Evolutionary conservation across 2,329 filamentous ascomycete species (phyloP).

Genomic region (Aspergillus awamori): DNA sequence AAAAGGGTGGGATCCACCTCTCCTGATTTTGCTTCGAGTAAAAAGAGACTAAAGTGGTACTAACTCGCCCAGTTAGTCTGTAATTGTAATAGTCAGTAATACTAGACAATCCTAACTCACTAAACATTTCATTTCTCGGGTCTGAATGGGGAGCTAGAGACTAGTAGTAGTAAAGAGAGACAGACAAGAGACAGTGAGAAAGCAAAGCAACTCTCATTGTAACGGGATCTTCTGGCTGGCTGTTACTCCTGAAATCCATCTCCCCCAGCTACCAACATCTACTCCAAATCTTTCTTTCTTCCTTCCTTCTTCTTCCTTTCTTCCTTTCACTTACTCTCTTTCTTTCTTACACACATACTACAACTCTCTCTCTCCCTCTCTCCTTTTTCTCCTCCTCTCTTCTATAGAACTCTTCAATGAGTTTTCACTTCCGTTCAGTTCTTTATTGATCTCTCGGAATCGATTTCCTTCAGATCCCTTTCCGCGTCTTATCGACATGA

Average conservation of each 20-base stretch:
- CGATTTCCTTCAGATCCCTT: neutral
- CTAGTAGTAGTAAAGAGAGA: no score
- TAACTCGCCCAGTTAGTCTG: neutral
- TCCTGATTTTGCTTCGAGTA: conserved; percentile 8
- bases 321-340: neutral
- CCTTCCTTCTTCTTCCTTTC: neutral
- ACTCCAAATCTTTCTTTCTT: neutral
- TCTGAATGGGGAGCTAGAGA: no score
- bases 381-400: neutral
- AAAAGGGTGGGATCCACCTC: conserved; percentile 7
- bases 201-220: neutral
- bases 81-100: conserved; percentile 2
- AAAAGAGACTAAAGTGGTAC: no score
- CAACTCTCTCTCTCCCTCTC: conserved; percentile 2
- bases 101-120: neutral
- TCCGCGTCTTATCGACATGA: conserved; percentile 15
- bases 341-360: neutral
- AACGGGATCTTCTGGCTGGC: neutral
- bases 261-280: conserved; percentile 1
- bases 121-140: neutral
- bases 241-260: conserved; percentile 8
- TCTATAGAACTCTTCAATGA: neutral
- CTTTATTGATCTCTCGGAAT: conserved; percentile 7
- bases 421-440: conserved; percentile 1
- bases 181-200: no score